Percentiles rank a stretch among this genome's conserved stretches.
phyloP scores from a whole-genome alignment of 139 green algal species.

The Micractinium sp. region DNA sequence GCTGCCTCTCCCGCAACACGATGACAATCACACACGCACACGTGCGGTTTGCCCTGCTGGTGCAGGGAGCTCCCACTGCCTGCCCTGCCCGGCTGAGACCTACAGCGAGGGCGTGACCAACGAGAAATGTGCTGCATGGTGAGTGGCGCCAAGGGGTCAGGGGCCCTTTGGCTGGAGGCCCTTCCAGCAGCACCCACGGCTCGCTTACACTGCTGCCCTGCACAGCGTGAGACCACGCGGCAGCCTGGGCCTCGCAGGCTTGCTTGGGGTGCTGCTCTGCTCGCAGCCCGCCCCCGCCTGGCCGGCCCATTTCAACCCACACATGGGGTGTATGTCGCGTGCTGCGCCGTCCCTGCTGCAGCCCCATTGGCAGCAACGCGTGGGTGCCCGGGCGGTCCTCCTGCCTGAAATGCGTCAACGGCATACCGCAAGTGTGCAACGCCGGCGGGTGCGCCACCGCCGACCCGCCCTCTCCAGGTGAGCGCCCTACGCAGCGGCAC shows the following conservation, averaged over 20 bases:
- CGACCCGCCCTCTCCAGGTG: no score
- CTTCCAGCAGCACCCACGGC: no score
- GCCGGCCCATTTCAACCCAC: no score
- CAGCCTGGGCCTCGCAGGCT: no score
- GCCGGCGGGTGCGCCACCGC: not conserved
- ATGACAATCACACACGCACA: no score
- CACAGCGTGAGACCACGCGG: no score
- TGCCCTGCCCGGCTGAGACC: not conserved
- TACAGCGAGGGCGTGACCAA: not conserved
- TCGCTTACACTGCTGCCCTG: no score
- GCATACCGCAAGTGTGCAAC: not conserved
- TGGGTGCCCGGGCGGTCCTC: not conserved
- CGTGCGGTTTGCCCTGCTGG: not conserved
- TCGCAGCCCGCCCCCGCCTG: no score
- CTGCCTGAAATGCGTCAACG: not conserved
- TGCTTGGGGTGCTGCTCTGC: no score
- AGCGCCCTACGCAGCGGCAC: no score
- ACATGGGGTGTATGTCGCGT: no score
- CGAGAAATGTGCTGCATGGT: not conserved
- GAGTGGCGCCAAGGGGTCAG: not conserved
- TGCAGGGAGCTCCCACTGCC: not conserved
- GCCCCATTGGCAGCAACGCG: not conserved
- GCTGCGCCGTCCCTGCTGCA: not conserved
- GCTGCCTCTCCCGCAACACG: no score
- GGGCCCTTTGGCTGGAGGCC: not conserved